phyloP scores from a whole-genome alignment of 2,329 filamentous ascomycete species.

The Pseudogymnoascus sp. region DNA sequence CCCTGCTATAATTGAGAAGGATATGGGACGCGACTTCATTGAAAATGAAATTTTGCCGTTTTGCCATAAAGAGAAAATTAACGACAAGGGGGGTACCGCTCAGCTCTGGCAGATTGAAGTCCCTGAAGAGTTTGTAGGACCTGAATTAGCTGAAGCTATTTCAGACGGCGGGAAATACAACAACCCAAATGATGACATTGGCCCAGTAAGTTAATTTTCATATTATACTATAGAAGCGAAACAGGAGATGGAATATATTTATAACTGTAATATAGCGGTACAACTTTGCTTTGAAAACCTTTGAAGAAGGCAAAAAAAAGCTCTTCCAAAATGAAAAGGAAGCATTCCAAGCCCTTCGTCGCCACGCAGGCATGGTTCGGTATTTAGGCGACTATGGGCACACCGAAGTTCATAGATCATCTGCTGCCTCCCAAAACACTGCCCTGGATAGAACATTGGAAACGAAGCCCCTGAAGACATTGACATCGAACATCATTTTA shows the following conservation, averaged over 20 bases:
- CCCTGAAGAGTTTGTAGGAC: not conserved
- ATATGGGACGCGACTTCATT: not conserved
- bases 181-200: not conserved
- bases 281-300: constrained; percentile 28
- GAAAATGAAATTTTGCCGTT: constrained; percentile 20
- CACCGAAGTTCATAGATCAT: not conserved
- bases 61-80: constrained; percentile 19
- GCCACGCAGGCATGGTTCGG: constrained; percentile 24
- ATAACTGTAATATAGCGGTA: constrained; percentile 20
- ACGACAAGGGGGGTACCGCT: constrained; percentile 26
- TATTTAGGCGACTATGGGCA: constrained; percentile 27
- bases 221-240: not conserved
- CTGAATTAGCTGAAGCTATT: not conserved
- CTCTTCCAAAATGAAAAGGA: constrained; percentile 26
- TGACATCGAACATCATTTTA: constrained; percentile 29
- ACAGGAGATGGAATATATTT: constrained; percentile 11
- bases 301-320: constrained; percentile 14
- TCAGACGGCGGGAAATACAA: not conserved
- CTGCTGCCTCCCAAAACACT: not conserved
- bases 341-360: constrained; percentile 25
- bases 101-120: constrained; percentile 16
- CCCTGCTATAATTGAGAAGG: constrained; percentile 16
- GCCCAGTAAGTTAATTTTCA: not conserved
- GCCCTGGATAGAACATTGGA: not conserved
- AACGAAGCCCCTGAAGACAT: not conserved